phyloP scores from a whole-genome alignment of 2,329 filamentous ascomycete genomes.

The Microdochium paspali region DNA sequence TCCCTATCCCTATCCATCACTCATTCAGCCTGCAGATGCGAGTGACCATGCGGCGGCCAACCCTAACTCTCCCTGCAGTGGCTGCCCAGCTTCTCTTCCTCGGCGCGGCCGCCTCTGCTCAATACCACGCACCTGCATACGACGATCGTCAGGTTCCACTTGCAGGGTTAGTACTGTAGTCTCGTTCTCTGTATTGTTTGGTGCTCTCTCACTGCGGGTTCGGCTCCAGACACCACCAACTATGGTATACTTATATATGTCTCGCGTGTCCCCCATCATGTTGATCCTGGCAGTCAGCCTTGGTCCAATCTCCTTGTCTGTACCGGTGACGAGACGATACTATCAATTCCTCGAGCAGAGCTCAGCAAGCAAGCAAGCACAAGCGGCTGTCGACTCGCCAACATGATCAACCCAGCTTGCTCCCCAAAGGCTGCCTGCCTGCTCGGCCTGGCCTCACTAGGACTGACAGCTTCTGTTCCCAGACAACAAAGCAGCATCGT shows the following conservation, averaged over 20 bases:
- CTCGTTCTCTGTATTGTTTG: neutral
- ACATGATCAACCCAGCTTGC: neutral
- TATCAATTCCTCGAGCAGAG: too few species aligned
- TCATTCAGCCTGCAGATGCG: neutral
- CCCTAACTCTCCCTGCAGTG: neutral
- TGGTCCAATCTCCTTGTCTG: too few species aligned
- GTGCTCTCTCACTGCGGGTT: too few species aligned
- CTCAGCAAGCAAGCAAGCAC: too few species aligned
- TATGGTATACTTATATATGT: too few species aligned
- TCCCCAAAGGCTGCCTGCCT: conserved; percentile 2
- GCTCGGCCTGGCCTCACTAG: conserved; percentile 7
- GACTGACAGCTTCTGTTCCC: conserved; percentile 8
- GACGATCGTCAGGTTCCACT: neutral
- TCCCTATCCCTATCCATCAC: too few species aligned
- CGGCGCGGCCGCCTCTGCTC: neutral
- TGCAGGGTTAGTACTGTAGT: neutral
- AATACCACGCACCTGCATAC: neutral
- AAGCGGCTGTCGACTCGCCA: too few species aligned
- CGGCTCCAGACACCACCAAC: too few species aligned
- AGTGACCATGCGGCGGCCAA: neutral
- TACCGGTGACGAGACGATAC: too few species aligned
- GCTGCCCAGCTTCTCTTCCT: neutral
- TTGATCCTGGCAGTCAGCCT: too few species aligned
- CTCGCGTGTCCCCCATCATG: too few species aligned
- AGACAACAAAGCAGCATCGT: conserved; percentile 4